Conservation (phyloP, 2,329 filamentous ascomycete genomes). For the Phaeophleospora eucalypticola region DNA sequence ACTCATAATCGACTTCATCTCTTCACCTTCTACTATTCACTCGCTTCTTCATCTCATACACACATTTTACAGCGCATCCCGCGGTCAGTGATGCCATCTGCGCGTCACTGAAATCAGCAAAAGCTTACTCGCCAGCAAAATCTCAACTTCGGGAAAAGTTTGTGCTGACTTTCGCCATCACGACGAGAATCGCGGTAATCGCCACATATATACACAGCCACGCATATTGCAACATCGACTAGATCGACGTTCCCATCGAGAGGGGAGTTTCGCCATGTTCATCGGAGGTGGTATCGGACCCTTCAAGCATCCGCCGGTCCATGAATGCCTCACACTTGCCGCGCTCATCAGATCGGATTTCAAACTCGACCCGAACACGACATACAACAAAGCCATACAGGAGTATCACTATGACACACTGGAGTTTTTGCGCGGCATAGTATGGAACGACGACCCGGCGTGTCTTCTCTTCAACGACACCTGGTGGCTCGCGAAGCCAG, state of each 20-base stretch:
- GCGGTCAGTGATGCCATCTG: too few species aligned
- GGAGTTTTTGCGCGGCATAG: conserved; percentile 7
- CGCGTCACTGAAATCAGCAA: too few species aligned
- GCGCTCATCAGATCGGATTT: conserved; percentile 6
- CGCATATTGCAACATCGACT: background rate
- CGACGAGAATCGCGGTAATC: too few species aligned
- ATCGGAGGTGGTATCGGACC: conserved; percentile 6
- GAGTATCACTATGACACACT: conserved; percentile 4
- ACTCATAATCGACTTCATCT: background rate
- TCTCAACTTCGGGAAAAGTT: too few species aligned
- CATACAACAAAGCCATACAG: conserved; percentile 3
- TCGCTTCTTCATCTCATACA: too few species aligned
- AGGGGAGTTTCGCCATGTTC: background rate
- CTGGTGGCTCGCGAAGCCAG: background rate
- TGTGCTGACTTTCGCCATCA: too few species aligned
- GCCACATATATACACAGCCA: background rate
- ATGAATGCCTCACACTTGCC: conserved; percentile 7
- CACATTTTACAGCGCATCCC: too few species aligned
- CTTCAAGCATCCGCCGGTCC: conserved; percentile 5
- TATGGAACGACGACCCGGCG: conserved; percentile 10
- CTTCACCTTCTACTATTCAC: background rate
- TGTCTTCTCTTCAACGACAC: conserved; percentile 6
- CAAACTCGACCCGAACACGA: conserved; percentile 5
- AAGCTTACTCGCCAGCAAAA: too few species aligned
- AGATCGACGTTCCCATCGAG: background rate